A percentile compares a stretch with the other conserved stretches of the same genome.
phyloP scores from a whole-genome alignment of 2,329 filamentous ascomycete species.

The Cladorrhinum sp. region DNA sequence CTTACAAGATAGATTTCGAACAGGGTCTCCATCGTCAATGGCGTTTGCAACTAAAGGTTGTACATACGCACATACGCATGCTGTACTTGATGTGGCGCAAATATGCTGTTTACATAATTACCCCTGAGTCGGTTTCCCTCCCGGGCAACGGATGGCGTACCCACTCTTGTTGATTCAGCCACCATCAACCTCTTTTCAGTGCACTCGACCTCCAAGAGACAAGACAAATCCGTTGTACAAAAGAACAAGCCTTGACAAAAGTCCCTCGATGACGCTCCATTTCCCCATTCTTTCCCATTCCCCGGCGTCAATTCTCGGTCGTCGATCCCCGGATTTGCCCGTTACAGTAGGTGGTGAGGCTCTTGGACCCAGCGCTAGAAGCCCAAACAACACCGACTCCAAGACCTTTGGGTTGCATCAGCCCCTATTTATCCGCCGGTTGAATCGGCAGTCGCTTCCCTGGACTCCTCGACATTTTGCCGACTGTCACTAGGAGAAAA shows the following conservation, averaged over 20 bases:
- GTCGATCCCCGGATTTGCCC: not conserved
- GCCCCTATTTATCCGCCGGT: constrained; percentile 24
- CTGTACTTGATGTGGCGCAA: not conserved
- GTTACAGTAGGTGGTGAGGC: constrained; percentile 3
- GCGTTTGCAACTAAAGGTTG: not conserved
- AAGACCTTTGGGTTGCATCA: constrained; percentile 16
- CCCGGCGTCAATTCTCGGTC: not conserved
- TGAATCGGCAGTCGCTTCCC: constrained; percentile 22
- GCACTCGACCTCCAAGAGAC: not conserved
- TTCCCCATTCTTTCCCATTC: not conserved
- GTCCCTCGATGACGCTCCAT: too few species aligned
- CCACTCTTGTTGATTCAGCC: not conserved
- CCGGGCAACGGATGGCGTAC: not conserved
- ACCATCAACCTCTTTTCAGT: not conserved
- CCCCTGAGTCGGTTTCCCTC: not conserved
- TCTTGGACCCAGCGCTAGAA: not conserved
- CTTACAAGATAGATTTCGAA: not conserved
- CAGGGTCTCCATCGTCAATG: not conserved
- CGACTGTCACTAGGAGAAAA: not conserved
- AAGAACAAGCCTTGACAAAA: too few species aligned
- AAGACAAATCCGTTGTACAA: not conserved
- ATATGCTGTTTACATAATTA: not conserved
- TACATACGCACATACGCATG: not conserved
- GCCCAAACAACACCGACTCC: not conserved
- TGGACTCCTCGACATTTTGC: constrained; percentile 12